Base-by-base conservation (phyloP, 768 basidiomycete genomes). In the Albatrellus ellisii region DNA sequence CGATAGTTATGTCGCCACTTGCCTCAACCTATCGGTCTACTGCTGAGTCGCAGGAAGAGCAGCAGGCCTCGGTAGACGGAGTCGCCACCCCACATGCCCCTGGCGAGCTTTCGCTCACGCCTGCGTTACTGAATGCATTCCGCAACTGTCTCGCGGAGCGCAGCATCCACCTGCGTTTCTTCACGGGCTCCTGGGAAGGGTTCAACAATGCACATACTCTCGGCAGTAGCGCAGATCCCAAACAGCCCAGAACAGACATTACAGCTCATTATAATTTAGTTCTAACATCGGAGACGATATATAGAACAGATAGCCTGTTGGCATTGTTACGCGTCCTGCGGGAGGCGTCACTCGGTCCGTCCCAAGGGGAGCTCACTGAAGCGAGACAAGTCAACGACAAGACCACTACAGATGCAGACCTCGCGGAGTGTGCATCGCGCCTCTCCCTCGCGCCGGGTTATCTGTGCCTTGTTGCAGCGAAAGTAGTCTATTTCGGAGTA, bases 401-500 rank as follows among this genome's bases (percentile, higher is more conserved):
- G 10, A 5, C 37, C 1, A 10, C 28, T 4, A 4, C 31, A 9
- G 36, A 43, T 21, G 18, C 25, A 24, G 37, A 49, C 15, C 24
- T 34, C 6, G 21, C 6, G 12, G 26, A 9, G 8, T 18, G 39
- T n/a, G 12, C 17, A 11, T 15, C 28, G 21, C 10, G 24, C 5
- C 21, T 26, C 14, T 26, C 37, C 15, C 4, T 41, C 35, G 12
- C 27, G 46, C 12, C 60, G 57, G 48, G 3, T 17, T 31, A 31
- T 31, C 34, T 67, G 5, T 87, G 81, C 50, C 72, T 95, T 7
- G 81, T 95, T 2, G 91, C 90, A 2, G 87, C 85, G 1, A 98
- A 97, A 59, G 71, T 89, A 11, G 60, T 97, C 15, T 97, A 97
- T 57, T 97, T 98, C 57, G 94, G 94, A 6, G 89, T 97, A 4